Percentiles rank a stretch among this genome's conserved stretches.
Evolutionary conservation across 2,329 filamentous ascomycete genomes (phyloP).

Genomic region (Colletotrichum somersetense): DNA sequence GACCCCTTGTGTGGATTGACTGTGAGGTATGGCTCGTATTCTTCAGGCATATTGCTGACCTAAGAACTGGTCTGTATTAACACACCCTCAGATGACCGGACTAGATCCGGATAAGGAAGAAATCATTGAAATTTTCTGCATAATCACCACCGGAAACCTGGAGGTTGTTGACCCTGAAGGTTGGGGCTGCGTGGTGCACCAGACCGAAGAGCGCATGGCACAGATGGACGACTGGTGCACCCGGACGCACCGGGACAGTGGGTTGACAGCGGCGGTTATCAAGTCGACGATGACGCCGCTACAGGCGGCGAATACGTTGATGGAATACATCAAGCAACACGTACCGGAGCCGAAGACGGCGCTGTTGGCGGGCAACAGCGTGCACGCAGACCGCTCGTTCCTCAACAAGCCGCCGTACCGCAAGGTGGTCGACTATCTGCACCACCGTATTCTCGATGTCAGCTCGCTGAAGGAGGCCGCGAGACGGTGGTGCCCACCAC

Average conservation of each 20-base stretch:
- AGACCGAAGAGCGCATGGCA: constrained; percentile 76
- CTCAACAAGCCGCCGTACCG: constrained; percentile 80
- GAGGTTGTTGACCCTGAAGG: constrained; percentile 80
- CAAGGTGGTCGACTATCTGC: constrained; percentile 79
- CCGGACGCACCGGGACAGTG: constrained; percentile 81
- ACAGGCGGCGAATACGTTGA: constrained; percentile 77
- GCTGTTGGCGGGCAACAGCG: constrained; percentile 90
- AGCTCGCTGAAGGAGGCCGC: constrained; percentile 93
- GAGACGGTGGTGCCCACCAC: constrained; percentile 79
- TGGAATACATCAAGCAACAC: constrained; percentile 81
- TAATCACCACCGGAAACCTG: constrained; percentile 86
- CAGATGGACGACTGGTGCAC: constrained; percentile 93
- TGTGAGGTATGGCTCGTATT: constrained; percentile 59
- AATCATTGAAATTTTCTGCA: constrained; percentile 92
- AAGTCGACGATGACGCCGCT: constrained; percentile 79
- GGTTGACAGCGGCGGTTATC: constrained; percentile 82
- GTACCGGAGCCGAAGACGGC: constrained; percentile 76
- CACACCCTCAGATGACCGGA: constrained; percentile 84
- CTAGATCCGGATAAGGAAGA: constrained; percentile 81
- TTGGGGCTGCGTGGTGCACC: constrained; percentile 85
- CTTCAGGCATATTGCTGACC: not conserved
- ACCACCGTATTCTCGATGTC: constrained; percentile 93
- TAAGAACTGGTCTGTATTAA: constrained; percentile 17
- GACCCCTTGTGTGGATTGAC: constrained; percentile 89
- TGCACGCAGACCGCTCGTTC: constrained; percentile 91